A percentile compares a stretch with the other conserved stretches of the same genome.
phyloP scores from a whole-genome alignment of 139 green algal species.

The Chlorokybus atmophyticus region DNA sequence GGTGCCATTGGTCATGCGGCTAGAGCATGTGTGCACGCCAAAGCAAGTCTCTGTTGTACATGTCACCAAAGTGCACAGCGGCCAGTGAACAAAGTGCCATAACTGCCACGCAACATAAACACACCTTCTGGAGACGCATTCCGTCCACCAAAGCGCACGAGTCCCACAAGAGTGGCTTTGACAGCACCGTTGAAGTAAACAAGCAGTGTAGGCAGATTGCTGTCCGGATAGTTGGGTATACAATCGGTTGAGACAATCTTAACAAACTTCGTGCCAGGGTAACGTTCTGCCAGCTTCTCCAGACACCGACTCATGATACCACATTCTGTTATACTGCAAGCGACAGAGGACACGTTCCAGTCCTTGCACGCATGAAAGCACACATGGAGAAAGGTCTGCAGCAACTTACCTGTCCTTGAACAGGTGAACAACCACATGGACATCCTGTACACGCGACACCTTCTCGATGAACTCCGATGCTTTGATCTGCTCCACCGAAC shows the following conservation, averaged over 20 bases:
- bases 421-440: slow-evolving; percentile 63
- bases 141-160: slow-evolving; percentile 51
- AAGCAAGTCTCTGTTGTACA: too few species aligned
- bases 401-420: slow-evolving; percentile 47
- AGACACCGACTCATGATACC: slow-evolving; percentile 49
- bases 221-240: slow-evolving; percentile 70
- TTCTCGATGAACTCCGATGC: slow-evolving; percentile 56
- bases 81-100: too few species aligned
- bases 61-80: too few species aligned
- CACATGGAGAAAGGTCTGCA: not conserved
- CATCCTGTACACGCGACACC: slow-evolving; percentile 42
- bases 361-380: not conserved
- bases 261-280: slow-evolving; percentile 74
- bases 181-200: slow-evolving; percentile 63
- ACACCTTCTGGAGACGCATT: too few species aligned
- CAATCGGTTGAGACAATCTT: slow-evolving; percentile 70
- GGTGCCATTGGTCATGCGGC: too few species aligned
- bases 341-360: not conserved
- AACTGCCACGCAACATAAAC: too few species aligned
- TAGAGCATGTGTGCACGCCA: too few species aligned
- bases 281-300: slow-evolving; percentile 51
- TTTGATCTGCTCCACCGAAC: slow-evolving; percentile 48
- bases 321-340: slow-evolving; percentile 26
- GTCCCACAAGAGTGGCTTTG: slow-evolving; percentile 44
- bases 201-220: slow-evolving; percentile 78